Conservation (phyloP, 305 asterid genomes). For the Withania somnifera region DNA sequence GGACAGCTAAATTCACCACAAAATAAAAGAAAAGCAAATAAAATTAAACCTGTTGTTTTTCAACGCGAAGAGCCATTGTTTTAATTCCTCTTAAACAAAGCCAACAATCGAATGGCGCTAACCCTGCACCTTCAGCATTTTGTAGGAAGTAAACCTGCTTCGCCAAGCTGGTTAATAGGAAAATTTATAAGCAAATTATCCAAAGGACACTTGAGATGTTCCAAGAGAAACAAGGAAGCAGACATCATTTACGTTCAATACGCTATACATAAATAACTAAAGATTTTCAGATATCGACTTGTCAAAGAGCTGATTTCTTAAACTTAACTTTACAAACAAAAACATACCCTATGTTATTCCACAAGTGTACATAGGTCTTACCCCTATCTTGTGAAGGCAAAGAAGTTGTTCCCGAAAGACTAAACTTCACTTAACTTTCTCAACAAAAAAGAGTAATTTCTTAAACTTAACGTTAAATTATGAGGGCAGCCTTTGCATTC, state of each 20-base stretch:
- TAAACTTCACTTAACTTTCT: neutral
- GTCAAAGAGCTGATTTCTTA: neutral
- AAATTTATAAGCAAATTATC: neutral
- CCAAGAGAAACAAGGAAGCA: constrained; percentile 5
- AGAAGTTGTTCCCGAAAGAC: too few relatives aligned
- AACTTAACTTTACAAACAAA: neutral
- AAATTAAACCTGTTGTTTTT: constrained; percentile 20
- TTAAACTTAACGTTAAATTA: neutral
- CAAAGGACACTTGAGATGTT: neutral
- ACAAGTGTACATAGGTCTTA: too few relatives aligned
- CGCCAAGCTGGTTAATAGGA: constrained; percentile 31
- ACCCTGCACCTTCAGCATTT: constrained; percentile 70
- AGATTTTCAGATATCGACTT: neutral
- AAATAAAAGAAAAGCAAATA: constrained; percentile 27
- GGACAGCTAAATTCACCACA: neutral
- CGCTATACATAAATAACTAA: neutral
- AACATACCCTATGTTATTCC: too few relatives aligned
- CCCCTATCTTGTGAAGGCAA: too few relatives aligned
- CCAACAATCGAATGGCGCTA: constrained; percentile 87
- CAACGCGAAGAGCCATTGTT: constrained; percentile 67
- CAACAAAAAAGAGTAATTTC: neutral
- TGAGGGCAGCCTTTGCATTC: neutral
- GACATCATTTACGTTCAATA: neutral
- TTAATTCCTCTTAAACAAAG: constrained; percentile 66
- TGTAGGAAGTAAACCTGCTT: constrained; percentile 60